phyloP scores from a whole-genome alignment of 2,329 filamentous ascomycete genomes.

The Sporothrix brunneoviolacea region DNA sequence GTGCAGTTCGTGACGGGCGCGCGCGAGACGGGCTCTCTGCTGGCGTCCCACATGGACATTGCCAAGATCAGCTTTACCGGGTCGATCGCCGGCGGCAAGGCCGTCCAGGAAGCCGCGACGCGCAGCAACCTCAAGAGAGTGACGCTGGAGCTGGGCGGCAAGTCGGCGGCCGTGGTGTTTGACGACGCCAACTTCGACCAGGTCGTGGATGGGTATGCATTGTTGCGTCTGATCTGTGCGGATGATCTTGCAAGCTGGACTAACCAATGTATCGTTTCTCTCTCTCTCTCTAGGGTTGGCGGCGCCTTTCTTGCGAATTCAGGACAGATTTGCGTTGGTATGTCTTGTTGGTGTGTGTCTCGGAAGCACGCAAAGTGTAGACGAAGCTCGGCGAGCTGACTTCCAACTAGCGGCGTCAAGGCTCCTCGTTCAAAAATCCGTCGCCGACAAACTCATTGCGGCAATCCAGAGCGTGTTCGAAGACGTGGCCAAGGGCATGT shows the following conservation, averaged over 20 bases:
- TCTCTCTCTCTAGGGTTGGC: too few species aligned
- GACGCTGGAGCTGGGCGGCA: slow-evolving; percentile 64
- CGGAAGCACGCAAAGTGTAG: too few species aligned
- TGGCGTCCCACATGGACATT: slow-evolving; percentile 25
- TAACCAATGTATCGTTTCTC: too few species aligned
- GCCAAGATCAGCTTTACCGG: slow-evolving; percentile 64
- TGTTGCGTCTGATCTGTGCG: too few species aligned
- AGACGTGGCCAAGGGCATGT: slow-evolving; percentile 38
- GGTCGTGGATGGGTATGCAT: too few species aligned
- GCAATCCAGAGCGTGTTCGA: slow-evolving; percentile 35
- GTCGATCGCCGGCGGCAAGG: slow-evolving; percentile 56
- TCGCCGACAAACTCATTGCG: slow-evolving; percentile 55
- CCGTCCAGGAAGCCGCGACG: slow-evolving; percentile 55
- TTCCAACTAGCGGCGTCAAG: slow-evolving; percentile 66
- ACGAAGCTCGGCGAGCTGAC: too few species aligned
- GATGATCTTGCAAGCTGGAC: too few species aligned
- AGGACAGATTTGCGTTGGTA: slow-evolving; percentile 67
- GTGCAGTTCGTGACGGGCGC: slow-evolving; percentile 35
- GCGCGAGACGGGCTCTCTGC: slow-evolving; percentile 22
- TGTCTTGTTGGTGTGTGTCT: too few species aligned
- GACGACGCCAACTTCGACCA: slow-evolving; percentile 58
- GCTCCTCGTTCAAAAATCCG: slow-evolving; percentile 57
- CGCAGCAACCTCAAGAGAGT: slow-evolving; percentile 58
- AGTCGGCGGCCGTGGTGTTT: slow-evolving; percentile 56
- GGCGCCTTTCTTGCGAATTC: slow-evolving; percentile 39